Conservation (phyloP, 1,284 basidiomycete genomes). For the Uromyces viciae-fabae region DNA sequence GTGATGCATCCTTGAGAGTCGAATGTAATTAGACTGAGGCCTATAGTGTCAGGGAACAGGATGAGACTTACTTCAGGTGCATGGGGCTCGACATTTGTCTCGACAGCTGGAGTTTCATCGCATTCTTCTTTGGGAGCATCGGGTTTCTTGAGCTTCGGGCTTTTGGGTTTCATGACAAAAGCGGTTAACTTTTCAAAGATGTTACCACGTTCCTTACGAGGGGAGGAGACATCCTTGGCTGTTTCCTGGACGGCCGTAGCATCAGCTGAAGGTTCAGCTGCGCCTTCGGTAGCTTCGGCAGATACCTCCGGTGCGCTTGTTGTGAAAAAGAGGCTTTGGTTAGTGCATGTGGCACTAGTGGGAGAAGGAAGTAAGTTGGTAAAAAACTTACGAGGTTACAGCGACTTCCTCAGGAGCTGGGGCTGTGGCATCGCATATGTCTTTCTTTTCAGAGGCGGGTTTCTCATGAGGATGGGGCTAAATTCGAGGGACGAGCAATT, state of each 20-base stretch:
- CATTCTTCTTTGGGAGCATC: slow-evolving; percentile 10
- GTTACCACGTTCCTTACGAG: slow-evolving; percentile 41
- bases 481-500: neutral
- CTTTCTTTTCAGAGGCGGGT: slow-evolving; percentile 20
- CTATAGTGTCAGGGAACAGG: neutral
- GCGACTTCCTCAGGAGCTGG: neutral
- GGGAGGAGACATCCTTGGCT: slow-evolving; percentile 19
- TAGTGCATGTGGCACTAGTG: neutral
- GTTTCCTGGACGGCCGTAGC: neutral
- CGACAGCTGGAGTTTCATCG: neutral
- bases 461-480: slow-evolving; percentile 22
- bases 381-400: neutral
- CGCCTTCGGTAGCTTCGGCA: slow-evolving; percentile 2
- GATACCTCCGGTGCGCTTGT: neutral
- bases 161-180: slow-evolving; percentile 44
- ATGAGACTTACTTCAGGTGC: slow-evolving; percentile 2
- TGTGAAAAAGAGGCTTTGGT: neutral
- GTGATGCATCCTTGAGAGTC: neutral
- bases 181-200: slow-evolving; percentile 39
- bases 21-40: neutral
- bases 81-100: neutral
- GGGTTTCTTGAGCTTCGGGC: slow-evolving; percentile 35
- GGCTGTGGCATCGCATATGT: neutral
- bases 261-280: neutral
- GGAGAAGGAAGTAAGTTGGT: neutral